A percentile compares a stretch with the other conserved stretches of the same genome.
Conservation (phyloP, 768 basidiomycete genomes). For the Lanmaoa rubissima region DNA sequence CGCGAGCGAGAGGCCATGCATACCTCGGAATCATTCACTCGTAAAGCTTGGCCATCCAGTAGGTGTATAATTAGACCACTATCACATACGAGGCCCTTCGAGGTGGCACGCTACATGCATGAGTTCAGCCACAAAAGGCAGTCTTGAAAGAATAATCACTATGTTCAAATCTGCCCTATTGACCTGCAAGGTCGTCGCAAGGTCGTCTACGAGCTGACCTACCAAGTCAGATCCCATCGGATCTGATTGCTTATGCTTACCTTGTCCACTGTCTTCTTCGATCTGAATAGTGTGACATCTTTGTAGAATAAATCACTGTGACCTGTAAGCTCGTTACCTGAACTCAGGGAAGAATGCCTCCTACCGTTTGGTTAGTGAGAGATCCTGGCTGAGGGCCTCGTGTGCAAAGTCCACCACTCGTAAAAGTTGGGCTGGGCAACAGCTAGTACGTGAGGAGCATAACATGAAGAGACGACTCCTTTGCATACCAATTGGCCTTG, state of each 20-base stretch:
- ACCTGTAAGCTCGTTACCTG: constrained; percentile 2
- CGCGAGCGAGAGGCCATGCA: background rate
- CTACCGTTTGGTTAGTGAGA: constrained; percentile 67
- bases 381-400: constrained; percentile 52
- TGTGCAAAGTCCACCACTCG: constrained; percentile 67
- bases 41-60: constrained; percentile 49
- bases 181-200: constrained; percentile 79
- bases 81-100: constrained; percentile 86
- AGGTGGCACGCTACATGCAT: constrained; percentile 67
- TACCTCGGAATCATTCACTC: constrained; percentile 60
- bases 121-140: constrained; percentile 7
- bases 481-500: constrained; percentile 41
- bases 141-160: constrained; percentile 36
- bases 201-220: constrained; percentile 80
- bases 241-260: constrained; percentile 38
- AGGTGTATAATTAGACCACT: constrained; percentile 59
- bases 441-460: background rate
- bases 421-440: constrained; percentile 60
- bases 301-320: constrained; percentile 85
- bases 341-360: constrained; percentile 2
- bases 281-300: constrained; percentile 75
- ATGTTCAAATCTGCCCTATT: constrained; percentile 78
- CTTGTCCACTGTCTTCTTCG: constrained; percentile 75
- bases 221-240: background rate
- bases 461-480: background rate